These are phyloP conservation scores for Escallonia herrerae DNA, from an alignment of 129 eudicot species.

Conservation along the genomic window DNA sequence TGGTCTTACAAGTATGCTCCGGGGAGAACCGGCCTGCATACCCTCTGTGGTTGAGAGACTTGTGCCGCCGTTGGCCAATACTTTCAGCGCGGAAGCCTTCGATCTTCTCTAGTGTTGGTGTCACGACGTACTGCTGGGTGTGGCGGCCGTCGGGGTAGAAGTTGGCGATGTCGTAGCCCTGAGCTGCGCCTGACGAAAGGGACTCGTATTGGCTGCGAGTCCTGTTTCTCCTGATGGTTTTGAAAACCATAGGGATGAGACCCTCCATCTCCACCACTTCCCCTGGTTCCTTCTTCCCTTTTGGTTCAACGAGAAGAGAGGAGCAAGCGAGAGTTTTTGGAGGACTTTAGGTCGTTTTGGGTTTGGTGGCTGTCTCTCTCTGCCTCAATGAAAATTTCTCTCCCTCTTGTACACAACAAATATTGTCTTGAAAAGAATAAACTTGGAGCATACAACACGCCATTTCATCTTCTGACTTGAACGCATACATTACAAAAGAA, in stretches of 20 bases:
- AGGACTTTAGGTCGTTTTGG: not conserved
- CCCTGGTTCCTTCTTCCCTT: not conserved
- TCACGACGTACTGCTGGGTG: not conserved
- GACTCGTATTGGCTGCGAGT: not conserved
- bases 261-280: conserved; percentile 10
- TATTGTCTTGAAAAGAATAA: not conserved
- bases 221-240: conserved; percentile 11
- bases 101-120: not conserved
- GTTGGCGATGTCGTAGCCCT: not conserved
- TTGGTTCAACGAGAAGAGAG: not conserved
- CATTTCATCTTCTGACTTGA: not conserved
- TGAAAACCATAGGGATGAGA: conserved; percentile 13
- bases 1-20: not conserved
- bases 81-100: not conserved
- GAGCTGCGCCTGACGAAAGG: not conserved
- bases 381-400: too few relatives aligned
- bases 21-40: not conserved
- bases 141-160: conserved; percentile 8
- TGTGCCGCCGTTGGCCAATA: conserved; percentile 6
- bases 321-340: not conserved
- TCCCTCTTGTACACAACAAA: too few relatives aligned
- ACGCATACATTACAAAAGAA: not conserved
- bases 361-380: not conserved
- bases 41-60: not conserved
- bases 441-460: not conserved